A percentile compares a stretch with the other conserved stretches of the same genome.
Evolutionary conservation across 1,139 yeast species (phyloP).

Genomic region (Torulaspora pretoriensis): DNA sequence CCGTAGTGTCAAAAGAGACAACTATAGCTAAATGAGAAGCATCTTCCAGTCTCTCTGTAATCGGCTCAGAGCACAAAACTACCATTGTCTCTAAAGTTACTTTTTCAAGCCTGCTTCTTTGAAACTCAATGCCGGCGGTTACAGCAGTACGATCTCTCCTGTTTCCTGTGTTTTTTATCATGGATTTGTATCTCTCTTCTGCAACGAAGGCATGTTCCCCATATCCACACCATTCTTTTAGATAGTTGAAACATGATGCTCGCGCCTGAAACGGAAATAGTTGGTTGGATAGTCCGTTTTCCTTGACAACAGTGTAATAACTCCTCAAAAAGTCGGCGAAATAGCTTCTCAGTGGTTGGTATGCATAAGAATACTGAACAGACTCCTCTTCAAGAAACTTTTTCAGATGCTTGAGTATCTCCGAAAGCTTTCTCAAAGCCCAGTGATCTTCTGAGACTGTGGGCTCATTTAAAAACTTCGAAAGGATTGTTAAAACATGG

Average conservation of each 20-base stretch:
- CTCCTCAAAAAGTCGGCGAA: conserved; percentile 75
- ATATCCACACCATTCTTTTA: conserved; percentile 93
- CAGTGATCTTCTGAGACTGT: conserved; percentile 60
- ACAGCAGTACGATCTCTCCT: conserved; percentile 41
- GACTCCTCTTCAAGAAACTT: conserved; percentile 53
- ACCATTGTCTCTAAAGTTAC: conserved; percentile 85
- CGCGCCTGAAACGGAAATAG: conserved; percentile 86
- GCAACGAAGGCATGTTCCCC: conserved; percentile 63
- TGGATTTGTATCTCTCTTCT: conserved; percentile 61
- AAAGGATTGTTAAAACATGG: conserved; percentile 69
- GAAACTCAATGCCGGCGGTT: conserved; percentile 76
- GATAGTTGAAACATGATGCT: conserved; percentile 70
- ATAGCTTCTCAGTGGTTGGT: conserved; percentile 72
- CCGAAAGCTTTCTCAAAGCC: conserved; percentile 61
- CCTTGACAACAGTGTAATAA: conserved; percentile 53
- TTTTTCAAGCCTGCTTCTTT: conserved; percentile 63
- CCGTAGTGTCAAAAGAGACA: conserved; percentile 66
- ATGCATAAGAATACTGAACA: conserved; percentile 65
- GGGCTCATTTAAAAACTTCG: conserved; percentile 54
- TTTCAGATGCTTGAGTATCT: conserved; percentile 63
- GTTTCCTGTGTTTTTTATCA: conserved; percentile 47
- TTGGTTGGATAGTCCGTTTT: conserved; percentile 37
- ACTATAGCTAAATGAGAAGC: conserved; percentile 38
- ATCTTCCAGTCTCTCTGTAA: conserved; percentile 49
- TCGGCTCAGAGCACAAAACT: conserved; percentile 63